These are phyloP conservation scores for Leccinum barrowsii DNA, from an alignment of 768 basidiomycete genomes.

Conservation along the genomic window DNA sequence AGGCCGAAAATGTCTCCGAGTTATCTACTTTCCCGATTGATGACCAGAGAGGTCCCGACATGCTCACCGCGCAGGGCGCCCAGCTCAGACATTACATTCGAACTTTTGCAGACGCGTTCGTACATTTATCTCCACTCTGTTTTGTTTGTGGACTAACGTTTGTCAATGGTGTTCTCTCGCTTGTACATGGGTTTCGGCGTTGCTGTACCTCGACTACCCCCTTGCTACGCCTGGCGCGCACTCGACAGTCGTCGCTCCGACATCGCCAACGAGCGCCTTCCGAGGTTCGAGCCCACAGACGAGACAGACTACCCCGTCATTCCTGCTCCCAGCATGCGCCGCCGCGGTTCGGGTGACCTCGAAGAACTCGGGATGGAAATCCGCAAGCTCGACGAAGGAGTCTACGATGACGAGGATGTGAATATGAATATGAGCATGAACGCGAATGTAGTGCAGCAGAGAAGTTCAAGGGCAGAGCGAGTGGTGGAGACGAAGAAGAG, in stretches of 20 bases:
- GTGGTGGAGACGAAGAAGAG: slow-evolving; percentile 58
- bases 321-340: slow-evolving; percentile 62
- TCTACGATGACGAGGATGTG: slow-evolving; percentile 36
- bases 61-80: slow-evolving; percentile 59
- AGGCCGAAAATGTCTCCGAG: slow-evolving; percentile 75
- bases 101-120: slow-evolving; percentile 75
- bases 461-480: slow-evolving; percentile 40
- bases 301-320: slow-evolving; percentile 41
- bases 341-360: slow-evolving; percentile 36
- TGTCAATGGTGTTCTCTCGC: neutral
- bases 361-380: slow-evolving; percentile 63
- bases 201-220: neutral
- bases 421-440: neutral
- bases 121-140: slow-evolving; percentile 16
- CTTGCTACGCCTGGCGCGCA: neutral
- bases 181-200: neutral
- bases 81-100: slow-evolving; percentile 60
- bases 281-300: slow-evolving; percentile 43
- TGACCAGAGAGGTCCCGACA: slow-evolving; percentile 45
- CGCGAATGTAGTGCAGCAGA: neutral
- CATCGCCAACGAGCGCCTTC: slow-evolving; percentile 71
- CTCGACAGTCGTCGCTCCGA: slow-evolving; percentile 62
- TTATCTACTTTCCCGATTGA: slow-evolving; percentile 39
- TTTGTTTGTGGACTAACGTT: neutral
- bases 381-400: slow-evolving; percentile 56